Conservation (phyloP, 805 yeast species). For the Saturnispora halmiae region DNA sequence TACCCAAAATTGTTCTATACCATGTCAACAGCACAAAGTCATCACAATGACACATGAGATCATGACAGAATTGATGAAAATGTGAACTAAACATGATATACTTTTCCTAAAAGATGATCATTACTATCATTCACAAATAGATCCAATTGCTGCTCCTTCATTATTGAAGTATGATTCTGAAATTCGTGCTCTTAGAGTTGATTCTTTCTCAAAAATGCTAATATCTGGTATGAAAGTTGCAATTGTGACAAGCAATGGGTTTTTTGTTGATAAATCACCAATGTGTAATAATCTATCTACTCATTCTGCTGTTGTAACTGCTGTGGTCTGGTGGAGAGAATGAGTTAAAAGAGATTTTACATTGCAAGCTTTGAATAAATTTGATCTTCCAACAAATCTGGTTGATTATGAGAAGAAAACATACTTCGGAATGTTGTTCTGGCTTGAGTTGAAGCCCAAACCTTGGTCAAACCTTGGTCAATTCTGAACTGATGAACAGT, state of each 20-base stretch:
- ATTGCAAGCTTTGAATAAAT: conserved; percentile 39
- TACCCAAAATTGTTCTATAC: conserved; percentile 61
- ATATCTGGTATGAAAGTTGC: conserved; percentile 75
- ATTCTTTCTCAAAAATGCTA: conserved; percentile 68
- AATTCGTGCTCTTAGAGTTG: conserved; percentile 71
- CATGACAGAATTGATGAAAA: conserved; percentile 46
- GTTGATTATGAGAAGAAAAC: conserved; percentile 36
- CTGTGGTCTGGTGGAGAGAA: too few relatives aligned
- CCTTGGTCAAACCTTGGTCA: conserved; percentile 32
- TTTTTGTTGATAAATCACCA: conserved; percentile 41
- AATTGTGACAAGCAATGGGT: conserved; percentile 59
- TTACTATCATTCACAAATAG: conserved; percentile 65
- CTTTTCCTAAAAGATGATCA: conserved; percentile 81
- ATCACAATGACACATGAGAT: conserved; percentile 50
- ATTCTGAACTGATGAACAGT: conserved; percentile 26
- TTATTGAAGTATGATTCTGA: conserved; percentile 62
- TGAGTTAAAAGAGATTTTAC: conserved; percentile 55
- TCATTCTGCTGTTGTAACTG: conserved; percentile 66
- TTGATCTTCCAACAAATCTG: conserved; percentile 39
- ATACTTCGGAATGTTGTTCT: conserved; percentile 37
- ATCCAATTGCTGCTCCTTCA: conserved; percentile 42
- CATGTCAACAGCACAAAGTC: conserved; percentile 79
- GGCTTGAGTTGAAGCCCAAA: conserved; percentile 34
- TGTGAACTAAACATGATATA: conserved; percentile 60
- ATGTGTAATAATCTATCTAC: conserved; percentile 61